Evolutionary conservation across 2,329 filamentous ascomycete genomes (phyloP).

Genomic region (Phyllosticta citrichinensis): DNA sequence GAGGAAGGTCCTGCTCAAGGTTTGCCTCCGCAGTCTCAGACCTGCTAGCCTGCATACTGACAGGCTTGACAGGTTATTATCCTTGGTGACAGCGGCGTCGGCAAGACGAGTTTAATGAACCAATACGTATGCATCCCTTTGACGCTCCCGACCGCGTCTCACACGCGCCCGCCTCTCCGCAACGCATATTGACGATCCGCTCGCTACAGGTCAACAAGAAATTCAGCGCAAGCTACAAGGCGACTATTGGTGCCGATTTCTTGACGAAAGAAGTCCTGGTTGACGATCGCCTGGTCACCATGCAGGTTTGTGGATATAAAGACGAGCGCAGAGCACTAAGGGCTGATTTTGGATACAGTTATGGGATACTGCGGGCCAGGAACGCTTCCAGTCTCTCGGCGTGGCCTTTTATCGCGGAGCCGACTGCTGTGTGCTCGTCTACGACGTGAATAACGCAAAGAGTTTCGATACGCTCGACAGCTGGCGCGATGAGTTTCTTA

Average conservation of each 20-base stretch:
- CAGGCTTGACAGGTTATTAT: slow-evolving; percentile 71
- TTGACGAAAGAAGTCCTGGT: slow-evolving; percentile 96
- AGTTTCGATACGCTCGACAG: slow-evolving; percentile 97
- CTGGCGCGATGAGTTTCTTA: slow-evolving; percentile 96
- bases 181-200: neutral
- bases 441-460: slow-evolving; percentile 98
- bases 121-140: slow-evolving; percentile 74
- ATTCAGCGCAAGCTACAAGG: slow-evolving; percentile 99
- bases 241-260: slow-evolving; percentile 97
- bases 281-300: slow-evolving; percentile 93
- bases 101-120: slow-evolving; percentile 99
- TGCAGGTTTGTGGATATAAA: slow-evolving; percentile 60
- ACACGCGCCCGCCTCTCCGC: neutral
- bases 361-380: slow-evolving; percentile 96
- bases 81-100: slow-evolving; percentile 95
- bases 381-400: slow-evolving; percentile 92
- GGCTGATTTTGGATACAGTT: slow-evolving; percentile 47
- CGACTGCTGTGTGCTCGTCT: slow-evolving; percentile 95
- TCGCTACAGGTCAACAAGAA: slow-evolving; percentile 95
- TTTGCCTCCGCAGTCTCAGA: slow-evolving; percentile 30
- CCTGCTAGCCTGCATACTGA: slow-evolving; percentile 11
- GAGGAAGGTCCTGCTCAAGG: slow-evolving; percentile 89
- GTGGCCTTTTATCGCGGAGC: slow-evolving; percentile 96
- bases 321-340: neutral
- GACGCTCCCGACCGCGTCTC: neutral